Base-by-base conservation (phyloP, 2,329 filamentous ascomycete genomes). In the Helminthosporium solani region DNA sequence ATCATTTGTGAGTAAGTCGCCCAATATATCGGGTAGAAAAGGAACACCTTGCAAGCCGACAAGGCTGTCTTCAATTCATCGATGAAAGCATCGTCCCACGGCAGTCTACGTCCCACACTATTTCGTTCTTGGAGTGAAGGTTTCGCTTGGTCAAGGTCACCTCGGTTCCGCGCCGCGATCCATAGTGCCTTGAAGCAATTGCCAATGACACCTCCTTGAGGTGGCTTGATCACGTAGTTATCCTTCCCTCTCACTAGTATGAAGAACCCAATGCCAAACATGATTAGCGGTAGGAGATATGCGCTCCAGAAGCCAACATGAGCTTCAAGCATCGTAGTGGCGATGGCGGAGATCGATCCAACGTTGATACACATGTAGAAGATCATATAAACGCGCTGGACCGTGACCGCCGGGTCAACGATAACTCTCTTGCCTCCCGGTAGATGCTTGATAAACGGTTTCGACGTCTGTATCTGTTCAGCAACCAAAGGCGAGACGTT, bases 361-460 rank as follows among this genome's bases (percentile, higher is more conserved):
- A 89, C 52, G 66, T 90, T 89, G 69, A 89, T 87, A 67, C 82
- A 85, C 68, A 79, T 64, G 68, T 88, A 88, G 71, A 87, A 88
- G 58, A 87, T 79, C 82, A 74, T 74, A 61, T 74, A 76, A 27
- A 76, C 73, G 6, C 74, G 61, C 58, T 75, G 73, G 19, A 74
- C 70, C 1, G 74, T 77, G 30, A 75, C 61, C 31, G 73, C 71
- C 0, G 74, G 73, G 43, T 76, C 73, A 1, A 76, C 64, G 35
- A 76, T 66, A 1, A 75, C 72, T 12, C 65, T 60, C 46, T 73
- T 70, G 5, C 73, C 73, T 2, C 49, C 57, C 21, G 61, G 62
- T 49, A 71, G 40, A 1, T 60, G 64, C 47, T 67, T 72, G 46
- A 77, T 59, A 40, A 69, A 71, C 19, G 71, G 70, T 19, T 61